These are phyloP conservation scores for Piloderma croceum DNA, from an alignment of 768 basidiomycete genomes.

Conservation along the genomic window DNA sequence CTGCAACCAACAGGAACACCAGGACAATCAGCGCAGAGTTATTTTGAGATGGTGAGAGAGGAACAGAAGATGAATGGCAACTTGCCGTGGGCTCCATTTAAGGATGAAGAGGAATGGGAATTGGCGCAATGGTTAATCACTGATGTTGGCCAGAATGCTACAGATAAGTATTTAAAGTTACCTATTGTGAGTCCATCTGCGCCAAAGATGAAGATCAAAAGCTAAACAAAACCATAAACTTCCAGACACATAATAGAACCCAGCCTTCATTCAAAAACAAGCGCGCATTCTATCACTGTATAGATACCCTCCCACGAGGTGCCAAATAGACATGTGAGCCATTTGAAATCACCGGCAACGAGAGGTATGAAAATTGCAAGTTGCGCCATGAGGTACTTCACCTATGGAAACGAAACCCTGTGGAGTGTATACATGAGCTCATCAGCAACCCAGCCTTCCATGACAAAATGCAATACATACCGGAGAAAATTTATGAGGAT, in stretches of 20 bases:
- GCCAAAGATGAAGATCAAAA: conserved; percentile 2
- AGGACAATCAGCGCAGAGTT: too few species aligned
- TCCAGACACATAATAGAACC: conserved; percentile 3
- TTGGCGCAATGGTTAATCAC: conserved; percentile 16
- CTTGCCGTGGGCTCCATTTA: conserved; percentile 6
- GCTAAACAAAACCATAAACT: background rate
- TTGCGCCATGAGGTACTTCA: conserved; percentile 12
- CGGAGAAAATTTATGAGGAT: background rate
- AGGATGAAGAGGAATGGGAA: conserved; percentile 14
- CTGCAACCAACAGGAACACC: too few species aligned
- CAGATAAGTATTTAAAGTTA: conserved; percentile 16
- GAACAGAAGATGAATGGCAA: background rate
- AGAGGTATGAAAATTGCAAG: conserved; percentile 7
- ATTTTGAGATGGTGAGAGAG: conserved; percentile 5
- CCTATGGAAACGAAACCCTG: conserved; percentile 25
- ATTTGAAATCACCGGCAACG: conserved; percentile 16
- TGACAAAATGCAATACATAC: too few species aligned
- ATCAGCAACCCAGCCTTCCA: conserved; percentile 27
- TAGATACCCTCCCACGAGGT: conserved; percentile 18
- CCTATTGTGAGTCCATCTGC: conserved; percentile 9
- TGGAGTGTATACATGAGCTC: conserved; percentile 27
- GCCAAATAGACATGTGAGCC: conserved; percentile 18
- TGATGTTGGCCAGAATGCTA: conserved; percentile 13
- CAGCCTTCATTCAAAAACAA: conserved; percentile 16
- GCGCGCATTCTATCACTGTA: conserved; percentile 12